These are phyloP conservation scores for Coriolopsis trogii DNA, from an alignment of 1,284 basidiomycete genomes.

Conservation along the genomic window DNA sequence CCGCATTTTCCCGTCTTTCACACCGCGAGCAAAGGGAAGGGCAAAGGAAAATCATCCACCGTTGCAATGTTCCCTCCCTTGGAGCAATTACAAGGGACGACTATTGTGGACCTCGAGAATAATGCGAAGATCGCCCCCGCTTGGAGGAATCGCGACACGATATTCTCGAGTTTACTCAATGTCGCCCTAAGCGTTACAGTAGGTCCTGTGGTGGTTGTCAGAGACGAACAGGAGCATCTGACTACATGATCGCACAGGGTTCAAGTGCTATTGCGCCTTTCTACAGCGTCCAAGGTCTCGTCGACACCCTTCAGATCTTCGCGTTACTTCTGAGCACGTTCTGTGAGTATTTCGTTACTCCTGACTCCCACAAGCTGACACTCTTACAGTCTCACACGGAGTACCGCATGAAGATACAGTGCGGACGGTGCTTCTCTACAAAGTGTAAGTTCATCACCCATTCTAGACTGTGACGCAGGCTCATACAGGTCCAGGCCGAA, in stretches of 20 bases:
- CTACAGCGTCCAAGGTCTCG: slow-evolving; percentile 69
- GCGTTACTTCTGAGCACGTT: slow-evolving; percentile 68
- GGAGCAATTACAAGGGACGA: slow-evolving; percentile 52
- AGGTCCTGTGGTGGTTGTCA: not conserved
- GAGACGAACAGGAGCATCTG: too few relatives aligned
- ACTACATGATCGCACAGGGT: slow-evolving; percentile 44
- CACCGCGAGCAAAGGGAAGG: slow-evolving; percentile 27
- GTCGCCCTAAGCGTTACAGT: slow-evolving; percentile 56
- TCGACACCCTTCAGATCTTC: slow-evolving; percentile 71
- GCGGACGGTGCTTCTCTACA: slow-evolving; percentile 62
- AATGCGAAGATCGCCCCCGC: slow-evolving; percentile 50
- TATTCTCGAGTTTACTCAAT: slow-evolving; percentile 47
- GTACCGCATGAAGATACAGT: slow-evolving; percentile 48
- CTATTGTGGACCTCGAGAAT: slow-evolving; percentile 60
- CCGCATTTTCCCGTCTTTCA: slow-evolving; percentile 39
- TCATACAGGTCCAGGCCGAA: slow-evolving; percentile 54
- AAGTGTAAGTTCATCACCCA: slow-evolving; percentile 51
- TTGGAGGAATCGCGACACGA: slow-evolving; percentile 57
- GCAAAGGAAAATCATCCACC: slow-evolving; percentile 19
- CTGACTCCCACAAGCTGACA: not conserved
- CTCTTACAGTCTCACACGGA: slow-evolving; percentile 45
- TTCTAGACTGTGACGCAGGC: slow-evolving; percentile 5
- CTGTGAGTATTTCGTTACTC: slow-evolving; percentile 39
- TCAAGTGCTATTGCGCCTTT: slow-evolving; percentile 67
- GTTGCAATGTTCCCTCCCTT: slow-evolving; percentile 61